phyloP scores from a whole-genome alignment of 1,284 basidiomycete species.

The Trichosporon ovoides region DNA sequence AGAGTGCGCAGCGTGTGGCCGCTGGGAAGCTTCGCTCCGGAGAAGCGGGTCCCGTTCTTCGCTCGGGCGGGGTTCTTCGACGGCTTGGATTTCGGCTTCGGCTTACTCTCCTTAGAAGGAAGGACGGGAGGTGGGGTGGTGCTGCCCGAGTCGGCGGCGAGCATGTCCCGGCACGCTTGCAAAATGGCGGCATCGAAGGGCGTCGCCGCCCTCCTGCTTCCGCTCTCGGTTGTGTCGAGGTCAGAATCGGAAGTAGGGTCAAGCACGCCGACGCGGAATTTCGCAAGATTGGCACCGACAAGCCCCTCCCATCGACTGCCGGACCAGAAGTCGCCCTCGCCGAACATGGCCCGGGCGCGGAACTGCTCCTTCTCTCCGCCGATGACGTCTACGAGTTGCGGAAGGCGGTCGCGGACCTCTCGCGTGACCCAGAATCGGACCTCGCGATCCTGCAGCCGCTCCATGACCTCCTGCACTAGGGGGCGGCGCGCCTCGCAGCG shows the following conservation, averaged over 20 bases:
- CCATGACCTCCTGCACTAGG: slow-evolving; percentile 35
- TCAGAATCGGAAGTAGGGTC: no score
- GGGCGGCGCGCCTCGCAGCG: slow-evolving; percentile 37
- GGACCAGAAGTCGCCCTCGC: slow-evolving; percentile 29
- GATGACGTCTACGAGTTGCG: slow-evolving; percentile 38
- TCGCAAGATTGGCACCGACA: slow-evolving; percentile 21
- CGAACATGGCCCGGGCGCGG: slow-evolving; percentile 31
- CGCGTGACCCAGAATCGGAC: slow-evolving; percentile 39
- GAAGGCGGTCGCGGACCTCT: slow-evolving; percentile 36
- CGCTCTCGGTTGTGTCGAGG: no score
- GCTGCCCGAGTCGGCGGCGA: background rate
- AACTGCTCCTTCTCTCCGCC: slow-evolving; percentile 32
- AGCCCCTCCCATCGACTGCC: slow-evolving; percentile 36
- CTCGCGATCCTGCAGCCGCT: slow-evolving; percentile 17
- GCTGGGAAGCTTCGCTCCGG: slow-evolving; percentile 25
- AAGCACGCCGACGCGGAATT: slow-evolving; percentile 29
- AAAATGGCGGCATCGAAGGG: slow-evolving; percentile 16
- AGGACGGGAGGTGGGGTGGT: no score
- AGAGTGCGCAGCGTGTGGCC: slow-evolving; percentile 40
- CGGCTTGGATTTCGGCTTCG: slow-evolving; percentile 6
- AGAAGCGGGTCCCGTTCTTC: slow-evolving; percentile 10
- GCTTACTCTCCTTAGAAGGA: background rate
- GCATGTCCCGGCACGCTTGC: slow-evolving; percentile 14
- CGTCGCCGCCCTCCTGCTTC: background rate
- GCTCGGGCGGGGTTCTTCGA: slow-evolving; percentile 12